Evolutionary conservation across 768 basidiomycete species (phyloP).

Genomic region (Paxillus rubicundulus): DNA sequence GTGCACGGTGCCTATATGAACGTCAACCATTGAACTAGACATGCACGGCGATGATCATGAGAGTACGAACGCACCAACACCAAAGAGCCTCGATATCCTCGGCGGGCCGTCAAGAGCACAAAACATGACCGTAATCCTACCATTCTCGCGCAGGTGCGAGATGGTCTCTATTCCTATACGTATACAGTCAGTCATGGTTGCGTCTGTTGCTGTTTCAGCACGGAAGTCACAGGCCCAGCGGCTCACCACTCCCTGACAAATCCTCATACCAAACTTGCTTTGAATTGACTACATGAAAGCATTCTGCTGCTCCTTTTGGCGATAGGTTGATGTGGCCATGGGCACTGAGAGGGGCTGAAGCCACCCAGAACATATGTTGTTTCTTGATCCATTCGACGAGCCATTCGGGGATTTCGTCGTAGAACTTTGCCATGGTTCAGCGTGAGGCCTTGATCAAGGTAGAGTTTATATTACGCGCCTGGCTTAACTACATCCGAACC

Average conservation of each 20-base stretch:
- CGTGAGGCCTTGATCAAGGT: too few relatives aligned
- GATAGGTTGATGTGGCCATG: slow-evolving; percentile 67
- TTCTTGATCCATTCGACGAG: slow-evolving; percentile 56
- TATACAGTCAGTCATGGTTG: neutral
- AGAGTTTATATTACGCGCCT: too few relatives aligned
- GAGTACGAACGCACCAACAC: slow-evolving; percentile 41
- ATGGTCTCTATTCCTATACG: slow-evolving; percentile 55
- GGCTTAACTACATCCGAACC: too few relatives aligned
- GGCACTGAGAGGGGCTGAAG: slow-evolving; percentile 55
- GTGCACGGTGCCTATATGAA: slow-evolving; percentile 48
- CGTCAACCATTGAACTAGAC: neutral
- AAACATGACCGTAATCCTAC: slow-evolving; percentile 62
- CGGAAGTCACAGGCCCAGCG: slow-evolving; percentile 6
- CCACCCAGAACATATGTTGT: slow-evolving; percentile 73
- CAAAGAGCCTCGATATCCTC: slow-evolving; percentile 55
- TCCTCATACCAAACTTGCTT: slow-evolving; percentile 73
- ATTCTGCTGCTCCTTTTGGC: slow-evolving; percentile 64
- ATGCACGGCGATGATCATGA: neutral
- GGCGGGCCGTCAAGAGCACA: slow-evolving; percentile 62
- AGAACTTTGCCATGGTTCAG: slow-evolving; percentile 54
- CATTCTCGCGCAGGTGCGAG: slow-evolving; percentile 61
- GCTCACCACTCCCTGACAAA: slow-evolving; percentile 61
- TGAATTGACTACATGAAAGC: slow-evolving; percentile 57
- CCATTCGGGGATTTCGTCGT: slow-evolving; percentile 55
- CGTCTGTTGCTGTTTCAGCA: neutral